phyloP scores from a whole-genome alignment of 2,329 filamentous ascomycete species.

The Alternaria sp. region DNA sequence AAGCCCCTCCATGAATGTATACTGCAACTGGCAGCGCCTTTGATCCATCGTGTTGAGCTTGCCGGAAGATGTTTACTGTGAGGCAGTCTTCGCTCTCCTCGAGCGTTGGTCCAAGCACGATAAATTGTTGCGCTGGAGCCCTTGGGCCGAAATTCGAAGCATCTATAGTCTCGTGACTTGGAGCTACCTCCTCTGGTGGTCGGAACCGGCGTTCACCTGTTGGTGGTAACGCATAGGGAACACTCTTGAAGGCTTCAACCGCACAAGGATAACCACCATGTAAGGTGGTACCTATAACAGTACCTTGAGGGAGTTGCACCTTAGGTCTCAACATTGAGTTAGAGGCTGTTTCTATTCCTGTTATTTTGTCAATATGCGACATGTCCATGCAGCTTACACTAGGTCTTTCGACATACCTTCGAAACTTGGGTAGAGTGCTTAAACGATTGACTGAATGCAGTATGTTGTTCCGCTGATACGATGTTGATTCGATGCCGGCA shows the following conservation, averaged over 20 bases:
- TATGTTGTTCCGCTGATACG: background rate
- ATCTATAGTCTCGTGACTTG: slow-evolving; percentile 21
- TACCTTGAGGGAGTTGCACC: slow-evolving; percentile 25
- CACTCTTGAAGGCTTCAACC: slow-evolving; percentile 30
- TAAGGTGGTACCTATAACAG: slow-evolving; percentile 17
- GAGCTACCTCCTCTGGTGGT: slow-evolving; percentile 28
- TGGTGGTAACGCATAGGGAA: slow-evolving; percentile 33
- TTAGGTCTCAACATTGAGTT: slow-evolving; percentile 6
- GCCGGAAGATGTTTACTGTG: slow-evolving; percentile 33
- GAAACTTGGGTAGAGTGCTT: background rate
- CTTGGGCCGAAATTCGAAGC: slow-evolving; percentile 29
- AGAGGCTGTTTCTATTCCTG: background rate
- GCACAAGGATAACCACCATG: slow-evolving; percentile 11
- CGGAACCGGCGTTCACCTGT: slow-evolving; percentile 32
- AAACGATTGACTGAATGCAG: background rate
- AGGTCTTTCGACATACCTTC: background rate
- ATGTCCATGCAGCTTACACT: background rate
- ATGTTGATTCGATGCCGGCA: background rate
- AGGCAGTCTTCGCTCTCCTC: slow-evolving; percentile 37
- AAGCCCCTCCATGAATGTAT: slow-evolving; percentile 70
- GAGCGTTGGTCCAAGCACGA: slow-evolving; percentile 20
- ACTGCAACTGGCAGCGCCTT: slow-evolving; percentile 44
- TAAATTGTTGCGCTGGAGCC: slow-evolving; percentile 32
- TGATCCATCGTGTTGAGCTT: slow-evolving; percentile 12
- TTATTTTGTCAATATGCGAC: background rate